Percentiles rank a stretch among this genome's conserved stretches.
Evolutionary conservation across 1,284 basidiomycete species (phyloP).

Genomic region (Kwoniella shivajii): DNA sequence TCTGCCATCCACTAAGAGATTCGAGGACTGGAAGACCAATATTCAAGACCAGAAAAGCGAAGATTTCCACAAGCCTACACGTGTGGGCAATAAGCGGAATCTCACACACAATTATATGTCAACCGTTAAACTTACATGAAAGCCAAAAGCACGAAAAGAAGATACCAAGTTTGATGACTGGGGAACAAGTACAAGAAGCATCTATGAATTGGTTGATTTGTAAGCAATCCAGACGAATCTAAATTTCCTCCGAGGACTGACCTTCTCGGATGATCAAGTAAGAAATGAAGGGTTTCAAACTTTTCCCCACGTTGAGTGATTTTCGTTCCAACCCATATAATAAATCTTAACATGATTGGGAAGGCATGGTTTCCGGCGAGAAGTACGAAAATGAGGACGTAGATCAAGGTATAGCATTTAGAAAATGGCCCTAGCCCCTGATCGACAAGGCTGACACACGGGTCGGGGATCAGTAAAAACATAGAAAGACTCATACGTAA

Average conservation of each 20-base stretch:
- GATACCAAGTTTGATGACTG: constrained; percentile 46
- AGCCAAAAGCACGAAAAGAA: constrained; percentile 27
- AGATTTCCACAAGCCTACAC: constrained; percentile 29
- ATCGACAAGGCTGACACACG: constrained; percentile 29
- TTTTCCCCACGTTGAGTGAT: constrained; percentile 28
- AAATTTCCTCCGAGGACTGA: constrained; percentile 22
- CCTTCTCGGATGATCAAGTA: constrained; percentile 43
- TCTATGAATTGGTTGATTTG: constrained; percentile 13
- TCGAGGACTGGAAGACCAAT: constrained; percentile 32
- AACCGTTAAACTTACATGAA: constrained; percentile 32
- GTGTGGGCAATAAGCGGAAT: not conserved
- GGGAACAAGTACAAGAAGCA: constrained; percentile 48
- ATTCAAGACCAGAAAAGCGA: constrained; percentile 37
- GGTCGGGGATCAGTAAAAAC: no score
- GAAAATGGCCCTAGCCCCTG: constrained; percentile 35
- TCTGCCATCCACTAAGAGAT: constrained; percentile 23
- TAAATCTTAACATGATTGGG: constrained; percentile 36
- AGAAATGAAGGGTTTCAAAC: constrained; percentile 41
- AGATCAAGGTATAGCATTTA: constrained; percentile 36
- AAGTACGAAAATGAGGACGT: constrained; percentile 31
- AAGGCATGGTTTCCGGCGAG: constrained; percentile 44
- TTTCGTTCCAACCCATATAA: constrained; percentile 42
- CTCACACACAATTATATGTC: not conserved
- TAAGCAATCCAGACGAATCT: not conserved
- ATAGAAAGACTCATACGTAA: not conserved